Base-by-base conservation (phyloP, 352 stramenopile genomes). In the Achlya hypogyna region DNA sequence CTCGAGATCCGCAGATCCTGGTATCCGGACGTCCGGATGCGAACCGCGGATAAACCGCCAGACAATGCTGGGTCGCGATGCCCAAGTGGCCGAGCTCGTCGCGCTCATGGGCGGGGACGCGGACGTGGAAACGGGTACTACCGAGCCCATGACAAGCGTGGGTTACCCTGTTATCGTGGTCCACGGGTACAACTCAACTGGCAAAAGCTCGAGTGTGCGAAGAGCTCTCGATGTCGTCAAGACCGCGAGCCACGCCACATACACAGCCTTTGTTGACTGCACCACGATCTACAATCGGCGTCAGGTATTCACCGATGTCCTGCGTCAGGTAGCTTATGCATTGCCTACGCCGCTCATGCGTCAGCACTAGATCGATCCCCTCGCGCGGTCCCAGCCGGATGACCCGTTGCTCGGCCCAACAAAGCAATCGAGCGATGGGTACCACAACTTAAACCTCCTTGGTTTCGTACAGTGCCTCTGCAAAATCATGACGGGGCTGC, bases 131-230 rank as follows among this genome's bases (percentile, higher is more conserved):
- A 32, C 53, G 2, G 28, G 43, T 1, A 32, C n/a, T 16, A 25
- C 54, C 28, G 79, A 89, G 71, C 28, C 60, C 4, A 71, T 75
- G 59, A 74, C 80, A 47, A 56, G 49, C 31, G 49, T 56, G 16
- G 49, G 49, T 12, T 63, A 74, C n/a, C 75, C 84, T 34, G 76
- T 93, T 3, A 70, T 89, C 28, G 72, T 93, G 4, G 73, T 91
- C 0, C 89, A 89, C 63, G 84, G 84, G 23, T 80, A 78, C 34
- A 81, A 84, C 28, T 90, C 82, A 12, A 86, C 81, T n/a, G 84
- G 84, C 53, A 93, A 93, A 69, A 89, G 78, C 52, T 53, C 78
- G 53, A 75, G 73, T n/a, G 77, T 91, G 53, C 71, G 73, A 23
- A 73, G 78, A 25, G 71, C 68, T 14, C 59, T 91, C 54, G 70